Evolutionary conservation across 805 yeast genomes (phyloP).

Genomic region (Ogataea paradorogensis): DNA sequence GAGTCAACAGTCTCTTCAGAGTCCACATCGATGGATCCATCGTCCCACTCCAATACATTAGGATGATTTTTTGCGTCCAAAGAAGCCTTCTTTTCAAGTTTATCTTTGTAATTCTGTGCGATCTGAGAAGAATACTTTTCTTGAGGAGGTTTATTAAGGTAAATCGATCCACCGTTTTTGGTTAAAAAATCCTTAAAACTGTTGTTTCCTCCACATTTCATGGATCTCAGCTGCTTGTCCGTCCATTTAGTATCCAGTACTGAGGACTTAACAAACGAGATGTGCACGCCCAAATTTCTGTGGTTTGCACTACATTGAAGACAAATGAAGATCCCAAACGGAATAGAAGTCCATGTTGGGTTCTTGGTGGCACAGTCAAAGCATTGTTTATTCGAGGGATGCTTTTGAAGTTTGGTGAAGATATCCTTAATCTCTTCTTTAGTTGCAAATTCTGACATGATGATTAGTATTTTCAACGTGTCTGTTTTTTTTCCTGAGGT

Average conservation of each 20-base stretch:
- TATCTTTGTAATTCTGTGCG: conserved; percentile 80
- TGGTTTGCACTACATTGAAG: conserved; percentile 94
- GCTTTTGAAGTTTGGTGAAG: conserved; percentile 59
- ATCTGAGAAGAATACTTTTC: conserved; percentile 77
- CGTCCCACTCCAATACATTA: conserved; percentile 66
- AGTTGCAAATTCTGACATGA: conserved; percentile 44
- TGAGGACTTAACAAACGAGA: conserved; percentile 90
- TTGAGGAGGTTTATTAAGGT: conserved; percentile 61
- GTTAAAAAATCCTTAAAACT: conserved; percentile 77
- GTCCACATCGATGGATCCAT: conserved; percentile 34
- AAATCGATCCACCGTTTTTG: conserved; percentile 82
- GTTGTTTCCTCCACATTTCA: conserved; percentile 92
- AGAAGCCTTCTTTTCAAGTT: conserved; percentile 63
- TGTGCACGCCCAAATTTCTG: conserved; percentile 93
- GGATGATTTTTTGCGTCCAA: conserved; percentile 72
- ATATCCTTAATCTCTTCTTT: conserved; percentile 68
- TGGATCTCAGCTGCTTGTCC: conserved; percentile 80
- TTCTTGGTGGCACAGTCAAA: conserved; percentile 93
- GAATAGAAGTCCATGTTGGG: conserved; percentile 98
- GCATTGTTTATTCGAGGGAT: conserved; percentile 75
- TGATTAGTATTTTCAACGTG: conserved; percentile 13
- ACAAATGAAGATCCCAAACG: conserved; percentile 90
- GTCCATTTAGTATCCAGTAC: conserved; percentile 89
- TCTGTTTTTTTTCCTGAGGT: conserved; percentile 6
- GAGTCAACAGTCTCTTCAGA: conserved; percentile 62